These are phyloP conservation scores for Fusarium chuoi DNA, from an alignment of 2,329 filamentous ascomycete species.

Conservation along the genomic window DNA sequence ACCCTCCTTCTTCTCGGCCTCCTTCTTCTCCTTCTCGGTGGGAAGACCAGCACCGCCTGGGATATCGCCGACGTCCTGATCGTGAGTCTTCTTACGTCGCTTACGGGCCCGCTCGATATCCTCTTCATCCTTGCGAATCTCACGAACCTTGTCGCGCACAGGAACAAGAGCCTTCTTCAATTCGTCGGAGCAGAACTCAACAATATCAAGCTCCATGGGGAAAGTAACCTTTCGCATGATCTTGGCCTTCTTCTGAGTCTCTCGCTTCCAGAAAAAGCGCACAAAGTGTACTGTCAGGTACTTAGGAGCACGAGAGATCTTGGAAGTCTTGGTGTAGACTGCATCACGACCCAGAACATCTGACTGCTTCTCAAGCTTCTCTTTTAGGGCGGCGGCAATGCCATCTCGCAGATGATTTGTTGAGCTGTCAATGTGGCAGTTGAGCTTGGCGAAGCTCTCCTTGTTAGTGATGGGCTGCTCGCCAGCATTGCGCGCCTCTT, in stretches of 20 bases:
- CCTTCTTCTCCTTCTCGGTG: slow-evolving; percentile 63
- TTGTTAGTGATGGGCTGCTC: slow-evolving; percentile 75
- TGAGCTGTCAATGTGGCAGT: slow-evolving; percentile 90
- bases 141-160: slow-evolving; percentile 94
- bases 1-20: slow-evolving; percentile 60
- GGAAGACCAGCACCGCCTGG: slow-evolving; percentile 58
- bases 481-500: slow-evolving; percentile 76
- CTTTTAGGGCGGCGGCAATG: slow-evolving; percentile 81
- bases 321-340: slow-evolving; percentile 89
- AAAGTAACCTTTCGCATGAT: slow-evolving; percentile 99
- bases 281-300: slow-evolving; percentile 98
- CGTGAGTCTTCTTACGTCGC: slow-evolving; percentile 78
- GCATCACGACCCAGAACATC: slow-evolving; percentile 80
- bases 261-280: slow-evolving; percentile 96
- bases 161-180: slow-evolving; percentile 85
- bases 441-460: slow-evolving; percentile 89
- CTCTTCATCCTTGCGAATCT: slow-evolving; percentile 93
- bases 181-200: slow-evolving; percentile 95
- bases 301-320: slow-evolving; percentile 89
- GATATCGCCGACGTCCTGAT: slow-evolving; percentile 58
- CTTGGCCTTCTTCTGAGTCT: slow-evolving; percentile 98
- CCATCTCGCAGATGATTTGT: slow-evolving; percentile 94
- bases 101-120: slow-evolving; percentile 93
- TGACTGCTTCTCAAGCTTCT: slow-evolving; percentile 92
- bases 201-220: slow-evolving; percentile 88